A percentile compares a stretch with the other conserved stretches of the same genome.
phyloP scores from a whole-genome alignment of 148 eudicot genomes.

The Gaultheria prostrata region DNA sequence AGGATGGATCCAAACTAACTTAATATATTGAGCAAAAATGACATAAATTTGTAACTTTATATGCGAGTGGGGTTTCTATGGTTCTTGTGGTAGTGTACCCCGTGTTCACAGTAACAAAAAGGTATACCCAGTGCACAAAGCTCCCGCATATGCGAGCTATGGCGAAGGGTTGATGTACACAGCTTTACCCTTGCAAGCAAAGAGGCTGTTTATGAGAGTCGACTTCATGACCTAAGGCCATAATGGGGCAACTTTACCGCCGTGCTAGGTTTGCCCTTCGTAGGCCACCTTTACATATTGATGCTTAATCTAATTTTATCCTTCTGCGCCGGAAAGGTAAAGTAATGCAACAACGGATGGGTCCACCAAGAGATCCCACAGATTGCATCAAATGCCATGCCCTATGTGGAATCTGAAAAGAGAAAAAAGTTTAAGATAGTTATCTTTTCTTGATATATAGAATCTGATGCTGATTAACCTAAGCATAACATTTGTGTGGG shows the following conservation, averaged over 20 bases:
- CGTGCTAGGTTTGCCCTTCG: background rate
- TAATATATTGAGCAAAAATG: background rate
- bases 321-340: background rate
- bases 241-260: background rate
- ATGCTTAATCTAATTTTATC: background rate
- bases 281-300: background rate
- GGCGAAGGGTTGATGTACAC: background rate
- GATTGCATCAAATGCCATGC: background rate
- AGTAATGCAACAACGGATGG: background rate
- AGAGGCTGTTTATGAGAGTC: background rate
- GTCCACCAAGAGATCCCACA: no score
- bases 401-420: background rate
- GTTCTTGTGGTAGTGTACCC: background rate
- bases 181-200: background rate
- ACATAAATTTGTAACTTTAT: background rate
- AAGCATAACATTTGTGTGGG: background rate
- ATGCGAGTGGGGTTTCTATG: background rate
- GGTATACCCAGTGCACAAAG: background rate
- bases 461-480: conserved; percentile 1
- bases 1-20: background rate
- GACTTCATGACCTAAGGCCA: background rate
- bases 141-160: background rate
- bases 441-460: background rate
- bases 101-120: background rate
- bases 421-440: background rate